phyloP scores from a whole-genome alignment of 2,329 filamentous ascomycete species.

The Zelopaecilomyces penicillatus region DNA sequence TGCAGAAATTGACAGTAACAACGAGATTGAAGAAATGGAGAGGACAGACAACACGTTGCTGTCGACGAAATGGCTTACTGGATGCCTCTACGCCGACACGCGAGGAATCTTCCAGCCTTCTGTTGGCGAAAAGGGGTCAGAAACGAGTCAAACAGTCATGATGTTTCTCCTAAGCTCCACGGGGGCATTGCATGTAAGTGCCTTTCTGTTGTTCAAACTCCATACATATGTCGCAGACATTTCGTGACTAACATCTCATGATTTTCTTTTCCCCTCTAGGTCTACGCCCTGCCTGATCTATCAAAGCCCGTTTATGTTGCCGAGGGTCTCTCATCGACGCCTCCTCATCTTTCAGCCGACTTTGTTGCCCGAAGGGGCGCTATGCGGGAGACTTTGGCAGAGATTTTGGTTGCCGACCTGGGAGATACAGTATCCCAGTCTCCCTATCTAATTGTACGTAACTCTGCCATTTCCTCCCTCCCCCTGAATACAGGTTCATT shows the following conservation, averaged over 20 bases:
- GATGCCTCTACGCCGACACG: constrained; percentile 70
- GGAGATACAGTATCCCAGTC: constrained; percentile 63
- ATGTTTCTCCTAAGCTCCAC: constrained; percentile 69
- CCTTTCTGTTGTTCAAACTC: background rate
- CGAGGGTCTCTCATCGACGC: constrained; percentile 69
- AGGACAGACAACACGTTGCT: constrained; percentile 48
- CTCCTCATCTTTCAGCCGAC: constrained; percentile 65
- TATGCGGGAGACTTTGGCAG: constrained; percentile 63
- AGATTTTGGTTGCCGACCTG: constrained; percentile 77
- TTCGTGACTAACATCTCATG: background rate
- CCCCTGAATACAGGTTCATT: background rate
- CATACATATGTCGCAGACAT: background rate
- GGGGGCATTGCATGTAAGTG: constrained; percentile 65
- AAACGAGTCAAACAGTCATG: constrained; percentile 45
- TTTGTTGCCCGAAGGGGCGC: constrained; percentile 61
- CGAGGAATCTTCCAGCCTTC: constrained; percentile 43
- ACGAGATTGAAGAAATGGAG: constrained; percentile 78
- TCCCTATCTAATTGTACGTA: constrained; percentile 72
- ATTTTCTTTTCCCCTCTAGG: constrained; percentile 31
- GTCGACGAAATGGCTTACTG: constrained; percentile 68
- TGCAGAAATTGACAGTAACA: constrained; percentile 65
- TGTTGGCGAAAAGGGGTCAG: constrained; percentile 30
- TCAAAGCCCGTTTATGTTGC: constrained; percentile 63
- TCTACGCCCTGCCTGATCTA: constrained; percentile 70
- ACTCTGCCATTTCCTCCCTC: background rate